These are phyloP conservation scores for Panus rudis DNA, from an alignment of 768 basidiomycete species.

Conservation along the genomic window DNA sequence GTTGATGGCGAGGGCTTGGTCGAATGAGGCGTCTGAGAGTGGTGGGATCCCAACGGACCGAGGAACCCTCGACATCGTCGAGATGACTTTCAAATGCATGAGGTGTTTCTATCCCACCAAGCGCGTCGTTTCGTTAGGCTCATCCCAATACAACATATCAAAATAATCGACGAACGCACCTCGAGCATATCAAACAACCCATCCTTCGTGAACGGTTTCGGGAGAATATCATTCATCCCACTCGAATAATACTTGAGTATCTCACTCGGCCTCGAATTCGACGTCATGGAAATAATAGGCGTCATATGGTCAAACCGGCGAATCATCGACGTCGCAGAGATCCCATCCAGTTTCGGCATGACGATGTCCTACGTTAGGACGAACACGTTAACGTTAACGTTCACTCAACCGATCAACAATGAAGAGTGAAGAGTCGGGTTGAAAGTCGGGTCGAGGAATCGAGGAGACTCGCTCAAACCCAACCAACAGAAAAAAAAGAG, in stretches of 20 bases:
- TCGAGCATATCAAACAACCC: constrained; percentile 90
- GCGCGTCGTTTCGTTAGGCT: no score
- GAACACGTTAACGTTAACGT: no score
- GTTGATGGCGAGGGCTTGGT: constrained; percentile 45
- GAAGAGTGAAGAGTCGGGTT: no score
- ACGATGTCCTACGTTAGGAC: constrained; percentile 70
- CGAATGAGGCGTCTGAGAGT: constrained; percentile 45
- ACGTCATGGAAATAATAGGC: constrained; percentile 98
- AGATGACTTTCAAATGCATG: constrained; percentile 80
- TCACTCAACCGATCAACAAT: no score
- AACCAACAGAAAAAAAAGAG: neutral
- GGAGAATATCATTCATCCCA: constrained; percentile 95
- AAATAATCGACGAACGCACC: constrained; percentile 32
- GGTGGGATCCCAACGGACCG: constrained; percentile 63
- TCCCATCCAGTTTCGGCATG: constrained; percentile 85
- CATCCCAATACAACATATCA: neutral
- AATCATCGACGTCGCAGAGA: constrained; percentile 88
- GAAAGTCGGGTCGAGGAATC: no score
- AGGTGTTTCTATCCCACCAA: constrained; percentile 79
- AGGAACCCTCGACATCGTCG: constrained; percentile 63
- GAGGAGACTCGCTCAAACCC: no score
- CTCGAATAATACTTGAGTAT: constrained; percentile 87
- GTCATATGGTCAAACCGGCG: constrained; percentile 93
- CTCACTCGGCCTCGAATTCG: constrained; percentile 87
- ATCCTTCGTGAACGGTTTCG: constrained; percentile 96